Evolutionary conservation across 164 flowering plant genomes (phyloP).

Genomic region (Santalum album): DNA sequence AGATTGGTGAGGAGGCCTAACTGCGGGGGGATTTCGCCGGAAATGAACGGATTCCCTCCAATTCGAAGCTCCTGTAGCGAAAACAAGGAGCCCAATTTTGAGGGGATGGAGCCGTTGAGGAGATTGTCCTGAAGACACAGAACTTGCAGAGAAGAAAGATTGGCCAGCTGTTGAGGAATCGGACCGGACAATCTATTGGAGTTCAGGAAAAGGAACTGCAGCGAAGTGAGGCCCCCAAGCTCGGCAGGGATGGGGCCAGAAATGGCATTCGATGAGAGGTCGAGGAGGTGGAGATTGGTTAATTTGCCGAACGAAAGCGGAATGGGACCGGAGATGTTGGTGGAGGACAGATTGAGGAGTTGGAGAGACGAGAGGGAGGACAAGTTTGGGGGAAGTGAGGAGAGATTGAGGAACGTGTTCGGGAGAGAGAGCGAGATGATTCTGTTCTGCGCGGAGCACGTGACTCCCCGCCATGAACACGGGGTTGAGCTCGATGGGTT

Average conservation of each 20-base stretch:
- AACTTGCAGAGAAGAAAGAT: conserved; percentile 58
- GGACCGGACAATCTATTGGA: conserved; percentile 56
- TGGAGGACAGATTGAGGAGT: conserved; percentile 86
- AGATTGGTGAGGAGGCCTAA: conserved; percentile 68
- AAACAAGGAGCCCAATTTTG: conserved; percentile 51
- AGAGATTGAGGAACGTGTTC: conserved; percentile 73
- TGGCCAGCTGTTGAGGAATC: conserved; percentile 62
- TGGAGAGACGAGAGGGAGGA: conserved; percentile 80
- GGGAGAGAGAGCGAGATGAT: conserved; percentile 84
- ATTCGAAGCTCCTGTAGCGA: conserved; percentile 75
- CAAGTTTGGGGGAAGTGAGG: conserved; percentile 54
- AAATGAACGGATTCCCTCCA: conserved; percentile 74
- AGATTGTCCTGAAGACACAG: conserved; percentile 84
- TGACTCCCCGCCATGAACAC: conserved; percentile 88
- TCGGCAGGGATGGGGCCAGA: conserved; percentile 60
- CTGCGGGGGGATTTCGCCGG: conserved; percentile 67
- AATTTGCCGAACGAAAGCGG: conserved; percentile 63
- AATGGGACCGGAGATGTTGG: conserved; percentile 81
- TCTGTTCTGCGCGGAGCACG: conserved; percentile 72
- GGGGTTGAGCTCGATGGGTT: conserved; percentile 66
- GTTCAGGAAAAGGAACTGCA: conserved; percentile 69
- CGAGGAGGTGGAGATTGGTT: conserved; percentile 56
- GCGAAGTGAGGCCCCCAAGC: conserved; percentile 53
- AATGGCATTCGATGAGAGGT: conserved; percentile 75
- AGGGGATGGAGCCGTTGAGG: conserved; percentile 73